Base-by-base conservation (phyloP, 208 protist species). In the Wallacemonas rigidus region DNA sequence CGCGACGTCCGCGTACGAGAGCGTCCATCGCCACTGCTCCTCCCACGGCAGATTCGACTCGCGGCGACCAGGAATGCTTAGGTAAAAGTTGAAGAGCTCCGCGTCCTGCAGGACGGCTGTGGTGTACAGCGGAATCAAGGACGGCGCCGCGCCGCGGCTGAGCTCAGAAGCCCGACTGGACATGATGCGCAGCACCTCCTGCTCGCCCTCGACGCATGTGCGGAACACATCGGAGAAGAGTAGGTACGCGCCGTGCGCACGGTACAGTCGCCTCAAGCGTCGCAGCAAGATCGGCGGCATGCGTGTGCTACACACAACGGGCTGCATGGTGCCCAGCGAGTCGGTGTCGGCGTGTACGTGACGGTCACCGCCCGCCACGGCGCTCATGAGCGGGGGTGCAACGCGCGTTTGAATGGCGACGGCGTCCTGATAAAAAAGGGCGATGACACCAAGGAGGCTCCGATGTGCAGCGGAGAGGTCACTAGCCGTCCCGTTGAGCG, bases 81-180 rank as follows among this genome's bases (percentile, higher is more conserved):
- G 38, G 64, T 80, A 86, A 56, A 82, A 86, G 60, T 79, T 72
- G 68, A 86, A 80, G 9, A 86, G 72, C 55, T 82, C 81, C 15
- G 69, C 53, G 63, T 86, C 81, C 67, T 80, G 71, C 35, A 86
- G 48, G 45, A 86, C 43, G 11, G 81, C 77, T 8, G 71, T 75
- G 39, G 69, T 73, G 69, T 65, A 65, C 5, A 69, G 35, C 48
- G 41, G 69, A 40, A 8, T 82, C 53, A 41, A 38, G 57, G 26
- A 26, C 26, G 36, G 86, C 43, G 26, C 79, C 80, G 65, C 79
- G 78, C 45, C 85, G 57, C 8, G 80, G 80, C 14, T 84, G 73
- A 4, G 79, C 83, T 3, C 26, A 9, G 7, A 6, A 5, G 56
- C 38, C 47, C 44, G 60, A 4, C 7, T 35, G 17, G 35, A 51